Base-by-base conservation (phyloP, 805 yeast species). In the Pichia occidentalis region DNA sequence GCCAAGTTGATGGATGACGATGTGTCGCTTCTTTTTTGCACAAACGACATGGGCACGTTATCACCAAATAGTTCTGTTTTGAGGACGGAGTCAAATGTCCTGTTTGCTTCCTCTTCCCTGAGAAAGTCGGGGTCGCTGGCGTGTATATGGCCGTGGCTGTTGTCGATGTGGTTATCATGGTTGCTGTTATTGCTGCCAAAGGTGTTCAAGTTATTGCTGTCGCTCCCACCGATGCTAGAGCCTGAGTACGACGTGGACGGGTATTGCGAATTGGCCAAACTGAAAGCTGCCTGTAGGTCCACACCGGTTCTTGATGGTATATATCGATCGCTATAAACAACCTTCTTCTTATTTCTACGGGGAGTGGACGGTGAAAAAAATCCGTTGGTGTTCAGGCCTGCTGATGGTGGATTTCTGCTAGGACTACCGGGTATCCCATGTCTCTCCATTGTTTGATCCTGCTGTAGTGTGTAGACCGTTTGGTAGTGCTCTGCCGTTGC, bases 1-100 rank as follows among this genome's bases (percentile, higher is more conserved):
- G 50, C 44, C 25, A 50, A 24, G 6, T 17, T 25, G 13, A 17
- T 17, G 7, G 36, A 24, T 11, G 30, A 21, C 7, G 26, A 16
- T 17, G 26, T 35, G n/a, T 30, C 29, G 20, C 34, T 23, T 22
- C 39, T 28, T 21, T 37, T 17, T 9, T 8, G n/a, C 13, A 53
- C 29, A 24, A 41, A 45, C 3, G 43, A 36, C 48, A 49, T 61
- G 40, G 88, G 85, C 4, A 85, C 75, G 44, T 83, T 75, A 53
- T 82, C 92, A 12, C 97, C 97, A 65, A 92, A 92, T 24, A 92
- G 63, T 57, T 92, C 98, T 24, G 94, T 84, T 50, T 84, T 82
- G 33, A 92, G 63, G 2, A 92, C 84, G 0, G 90, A 77, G 39
- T 88, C 80, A 59, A 88, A 92, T 0, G 95, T 85, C 46, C 82